Conservation (phyloP, 129 eudicot genomes). For the Solidago caesia region DNA sequence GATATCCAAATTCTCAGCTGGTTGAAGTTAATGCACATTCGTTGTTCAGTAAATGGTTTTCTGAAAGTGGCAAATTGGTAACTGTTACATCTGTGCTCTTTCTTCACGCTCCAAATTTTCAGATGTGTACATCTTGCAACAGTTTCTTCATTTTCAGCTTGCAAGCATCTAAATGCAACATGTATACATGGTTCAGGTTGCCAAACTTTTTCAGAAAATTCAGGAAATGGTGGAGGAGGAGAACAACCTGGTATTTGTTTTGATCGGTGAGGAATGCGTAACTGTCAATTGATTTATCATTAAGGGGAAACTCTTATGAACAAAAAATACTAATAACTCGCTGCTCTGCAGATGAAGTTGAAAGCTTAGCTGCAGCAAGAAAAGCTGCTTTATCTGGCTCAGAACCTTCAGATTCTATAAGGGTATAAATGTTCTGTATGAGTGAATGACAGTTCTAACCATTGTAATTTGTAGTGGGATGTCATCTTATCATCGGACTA, state of each 20-base stretch:
- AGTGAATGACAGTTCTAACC: not conserved
- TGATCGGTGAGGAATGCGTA: slow-evolving; percentile 70
- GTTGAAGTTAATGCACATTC: slow-evolving; percentile 98
- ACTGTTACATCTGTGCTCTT: slow-evolving; percentile 18
- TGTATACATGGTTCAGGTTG: slow-evolving; percentile 60
- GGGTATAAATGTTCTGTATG: slow-evolving; percentile 49
- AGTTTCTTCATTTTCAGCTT: slow-evolving; percentile 8
- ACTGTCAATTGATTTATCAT: not conserved
- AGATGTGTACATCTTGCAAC: slow-evolving; percentile 9
- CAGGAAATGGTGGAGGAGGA: slow-evolving; percentile 99
- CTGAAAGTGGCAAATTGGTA: slow-evolving; percentile 98
- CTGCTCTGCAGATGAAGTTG: slow-evolving; percentile 82
- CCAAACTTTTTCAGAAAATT: slow-evolving; percentile 90
- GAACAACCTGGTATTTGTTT: slow-evolving; percentile 85
- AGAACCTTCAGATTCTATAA: slow-evolving; percentile 97
- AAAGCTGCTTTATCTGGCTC: slow-evolving; percentile 97
- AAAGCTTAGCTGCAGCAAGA: slow-evolving; percentile 98
- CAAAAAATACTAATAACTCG: slow-evolving; percentile 10
- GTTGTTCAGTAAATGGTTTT: slow-evolving; percentile 97
- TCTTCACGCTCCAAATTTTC: not conserved
- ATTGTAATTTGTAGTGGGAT: slow-evolving; percentile 4
- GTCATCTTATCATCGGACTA: not conserved
- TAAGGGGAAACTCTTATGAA: slow-evolving; percentile 3
- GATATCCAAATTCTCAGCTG: slow-evolving; percentile 86
- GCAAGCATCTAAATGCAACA: slow-evolving; percentile 5